These are phyloP conservation scores for Escallonia rubra DNA, from an alignment of 129 eudicot genomes.

Conservation along the genomic window DNA sequence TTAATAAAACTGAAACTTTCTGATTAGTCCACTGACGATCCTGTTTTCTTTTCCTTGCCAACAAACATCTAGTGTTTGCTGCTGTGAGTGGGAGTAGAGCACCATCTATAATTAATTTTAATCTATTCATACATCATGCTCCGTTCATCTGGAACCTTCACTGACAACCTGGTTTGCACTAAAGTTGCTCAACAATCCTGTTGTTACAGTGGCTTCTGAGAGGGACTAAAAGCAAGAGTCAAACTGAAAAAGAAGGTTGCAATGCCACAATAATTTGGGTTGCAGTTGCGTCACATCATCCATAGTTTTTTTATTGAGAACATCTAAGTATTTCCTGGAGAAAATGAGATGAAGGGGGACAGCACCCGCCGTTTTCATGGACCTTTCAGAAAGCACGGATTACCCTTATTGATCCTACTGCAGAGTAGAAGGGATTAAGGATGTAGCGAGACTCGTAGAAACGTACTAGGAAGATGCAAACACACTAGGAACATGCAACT, in stretches of 20 bases:
- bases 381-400: background rate
- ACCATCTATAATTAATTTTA: too few relatives aligned
- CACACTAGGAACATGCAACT: too few relatives aligned
- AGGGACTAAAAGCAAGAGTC: background rate
- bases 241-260: background rate
- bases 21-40: conserved; percentile 1
- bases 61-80: background rate
- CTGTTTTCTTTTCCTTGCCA: background rate
- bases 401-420: background rate
- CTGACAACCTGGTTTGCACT: background rate
- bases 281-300: background rate
- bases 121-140: background rate
- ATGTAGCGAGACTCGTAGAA: background rate
- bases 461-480: too few relatives aligned
- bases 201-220: background rate
- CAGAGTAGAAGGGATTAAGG: background rate
- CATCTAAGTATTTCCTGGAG: background rate
- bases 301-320: background rate
- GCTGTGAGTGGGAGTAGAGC: background rate
- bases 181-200: background rate
- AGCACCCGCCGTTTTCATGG: conserved; percentile 2
- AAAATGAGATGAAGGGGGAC: conserved; percentile 11
- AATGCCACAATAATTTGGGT: background rate
- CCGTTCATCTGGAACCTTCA: background rate
- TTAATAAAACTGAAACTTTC: background rate